Evolutionary conservation across 352 stramenopile species (phyloP), one percentile per base, ranked within the genome.

Genomic region (Phytophthora rubi): DNA sequence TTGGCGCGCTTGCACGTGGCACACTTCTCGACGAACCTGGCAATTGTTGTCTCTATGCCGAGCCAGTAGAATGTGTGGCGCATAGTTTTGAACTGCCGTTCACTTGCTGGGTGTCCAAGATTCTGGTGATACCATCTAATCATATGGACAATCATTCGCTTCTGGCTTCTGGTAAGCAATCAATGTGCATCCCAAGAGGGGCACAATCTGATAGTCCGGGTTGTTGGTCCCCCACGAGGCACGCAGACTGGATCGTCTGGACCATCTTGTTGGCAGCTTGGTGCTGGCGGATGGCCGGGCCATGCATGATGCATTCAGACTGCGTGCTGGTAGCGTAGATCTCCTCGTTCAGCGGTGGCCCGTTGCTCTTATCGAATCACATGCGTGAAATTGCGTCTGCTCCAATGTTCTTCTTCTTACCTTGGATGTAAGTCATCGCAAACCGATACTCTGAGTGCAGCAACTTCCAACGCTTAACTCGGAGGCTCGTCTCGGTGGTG

Each of bases 51-150:
- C 2, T 42, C 33, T 6, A 42, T 42, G 33, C 33, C 33, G 7
- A 6, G 33, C 33, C 33, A 42, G 33, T 42, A 42, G 33, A 42
- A 13, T 13, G 33, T 42, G 12, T 42, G 33, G 7, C 12, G 33
- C 33, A 42, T 42, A 3, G 33, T 42, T 42, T 42, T 42, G 26
- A 30, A 30, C 26, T 30, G 26, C 3, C 26, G 26, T 30, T 30
- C 26, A 30, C 26, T 30, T 6, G 26, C 26, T 30, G 26, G 26
- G 26, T 15, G 33, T 13, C 33, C 33, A 13, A 18, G 48, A 6
- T 57, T 53, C 10, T 65, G 47, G 32, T 63, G 59, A 26, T 65
- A 65, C 45, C 45, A 52, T 15, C 4, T n/a, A 9, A 65, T 57
- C 48, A 65, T n/a, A 15, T 52, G 49, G 1, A 53, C 49, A 26